Conservation (phyloP, 2,329 filamentous ascomycete species). For the Pseudogymnoascus sp. region DNA sequence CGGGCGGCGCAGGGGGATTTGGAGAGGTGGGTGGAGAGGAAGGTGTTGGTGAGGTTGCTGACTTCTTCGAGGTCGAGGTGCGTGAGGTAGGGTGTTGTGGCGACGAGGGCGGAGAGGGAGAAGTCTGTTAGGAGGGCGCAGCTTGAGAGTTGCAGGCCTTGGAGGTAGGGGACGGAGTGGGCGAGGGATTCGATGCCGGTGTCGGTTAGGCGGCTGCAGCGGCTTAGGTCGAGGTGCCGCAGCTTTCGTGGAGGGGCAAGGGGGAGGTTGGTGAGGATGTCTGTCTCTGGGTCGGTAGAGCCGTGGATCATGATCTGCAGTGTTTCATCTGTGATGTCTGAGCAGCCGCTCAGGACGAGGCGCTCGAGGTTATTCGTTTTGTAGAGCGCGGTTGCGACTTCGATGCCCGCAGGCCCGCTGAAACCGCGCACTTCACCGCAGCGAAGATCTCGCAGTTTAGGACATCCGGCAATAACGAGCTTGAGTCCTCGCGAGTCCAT, state of each 20-base stretch:
- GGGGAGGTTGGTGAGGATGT: slow-evolving; percentile 68
- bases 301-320: slow-evolving; percentile 71
- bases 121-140: slow-evolving; percentile 67
- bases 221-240: slow-evolving; percentile 76
- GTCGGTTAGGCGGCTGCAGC: slow-evolving; percentile 67
- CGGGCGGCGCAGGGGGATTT: slow-evolving; percentile 63
- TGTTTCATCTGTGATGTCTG: slow-evolving; percentile 66
- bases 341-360: slow-evolving; percentile 73
- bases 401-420: slow-evolving; percentile 44
- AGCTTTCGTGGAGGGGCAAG: slow-evolving; percentile 70
- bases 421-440: slow-evolving; percentile 78
- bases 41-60: slow-evolving; percentile 62
- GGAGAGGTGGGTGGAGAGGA: slow-evolving; percentile 64
- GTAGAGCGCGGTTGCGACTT: slow-evolving; percentile 68
- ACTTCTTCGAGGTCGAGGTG: slow-evolving; percentile 89
- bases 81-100: slow-evolving; percentile 66
- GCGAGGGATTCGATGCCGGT: slow-evolving; percentile 62
- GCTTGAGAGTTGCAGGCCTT: slow-evolving; percentile 76
- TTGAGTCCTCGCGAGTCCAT: slow-evolving; percentile 71
- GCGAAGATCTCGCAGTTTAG: slow-evolving; percentile 66
- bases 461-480: slow-evolving; percentile 64
- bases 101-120: slow-evolving; percentile 63
- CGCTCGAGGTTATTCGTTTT: slow-evolving; percentile 72
- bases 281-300: slow-evolving; percentile 58
- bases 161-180: slow-evolving; percentile 65